Conservation (phyloP, 176 grass and related monocot species). For the Melocanna baccifera region DNA sequence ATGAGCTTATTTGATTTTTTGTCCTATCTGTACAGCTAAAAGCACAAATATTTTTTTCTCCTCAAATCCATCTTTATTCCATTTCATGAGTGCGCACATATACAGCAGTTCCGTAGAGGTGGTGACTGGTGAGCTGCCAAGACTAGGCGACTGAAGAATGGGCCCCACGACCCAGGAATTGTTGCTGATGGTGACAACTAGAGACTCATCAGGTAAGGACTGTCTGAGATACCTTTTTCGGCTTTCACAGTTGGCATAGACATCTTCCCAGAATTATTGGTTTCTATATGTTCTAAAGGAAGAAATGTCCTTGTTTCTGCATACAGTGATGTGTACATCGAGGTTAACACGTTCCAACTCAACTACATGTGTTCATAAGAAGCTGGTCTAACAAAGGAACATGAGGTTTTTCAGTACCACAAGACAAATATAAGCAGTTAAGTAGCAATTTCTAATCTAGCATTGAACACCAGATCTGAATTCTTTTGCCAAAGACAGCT, state of each 20-base stretch:
- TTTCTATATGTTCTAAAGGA: slow-evolving; percentile 13
- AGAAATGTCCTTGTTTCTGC: slow-evolving; percentile 13
- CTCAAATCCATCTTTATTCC: slow-evolving; percentile 40
- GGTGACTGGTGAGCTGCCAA: slow-evolving; percentile 29
- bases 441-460: not conserved
- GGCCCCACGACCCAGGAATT: slow-evolving; percentile 20
- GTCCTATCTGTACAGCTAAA: slow-evolving; percentile 14
- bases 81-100: slow-evolving; percentile 18
- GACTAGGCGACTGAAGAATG: slow-evolving; percentile 13
- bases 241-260: slow-evolving; percentile 17
- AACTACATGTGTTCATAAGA: slow-evolving; percentile 3
- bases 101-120: slow-evolving; percentile 6
- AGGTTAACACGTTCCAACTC: not conserved
- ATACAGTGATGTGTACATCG: not conserved
- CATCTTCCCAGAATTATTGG: slow-evolving; percentile 23
- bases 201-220: not conserved
- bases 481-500: not conserved
- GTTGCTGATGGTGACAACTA: slow-evolving; percentile 41
- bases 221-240: slow-evolving; percentile 6
- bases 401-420: not conserved
- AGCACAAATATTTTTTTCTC: slow-evolving; percentile 7
- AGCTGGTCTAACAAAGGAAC: slow-evolving; percentile 36
- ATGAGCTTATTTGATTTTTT: too few species aligned
- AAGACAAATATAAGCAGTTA: slow-evolving; percentile 3
- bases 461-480: not conserved